Base-by-base conservation (phyloP, 805 yeast genomes). In the Kodamaea hsintzibuensis region DNA sequence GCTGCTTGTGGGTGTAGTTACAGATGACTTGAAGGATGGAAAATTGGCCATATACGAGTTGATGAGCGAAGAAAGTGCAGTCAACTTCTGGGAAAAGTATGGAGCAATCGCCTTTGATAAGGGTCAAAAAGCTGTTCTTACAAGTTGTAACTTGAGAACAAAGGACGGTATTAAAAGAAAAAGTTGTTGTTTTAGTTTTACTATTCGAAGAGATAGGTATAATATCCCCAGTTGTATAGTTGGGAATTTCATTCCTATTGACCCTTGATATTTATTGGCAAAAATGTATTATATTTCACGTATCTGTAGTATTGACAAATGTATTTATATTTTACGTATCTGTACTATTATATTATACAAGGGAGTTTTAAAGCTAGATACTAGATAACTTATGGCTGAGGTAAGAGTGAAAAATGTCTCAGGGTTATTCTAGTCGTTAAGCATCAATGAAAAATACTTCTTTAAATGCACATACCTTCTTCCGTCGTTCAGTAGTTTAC, bases 21-120 rank as follows among this genome's bases (percentile, higher is more conserved):
- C 93, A 1, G 98, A 92, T 65, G 97, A 91, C 66, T 72, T 93
- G 63, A 84, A 95, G 58, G 97, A 93, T 68, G 98, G 98, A 9
- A 89, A 87, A 61, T 72, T 91, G 59, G 95, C 98, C 1, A 90
- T 93, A 45, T 92, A 92, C 70, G 98, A 93, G 71, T 73, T 93
- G 57, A 88, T 93, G 97, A 86, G 91, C 49, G 98, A 92, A 68
- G 97, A 92, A 61, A 88, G 96, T 64, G 96, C 97, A 25, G 98
- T 93, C 16, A 92, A 91, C 62, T 93, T 91, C 67, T 93, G 98
- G 98, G 98, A 93, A 64, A 92, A 92, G 67, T 93, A 92, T 64
- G 97, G 97, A 2, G 91, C 96, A 2, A 89, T 92, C 64, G 98
- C 98, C 3, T 92, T 93, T 71, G 98, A 93, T 64, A 88, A 92